Evolutionary conservation across 768 basidiomycete species (phyloP).

Genomic region (Tylopilus sp.): DNA sequence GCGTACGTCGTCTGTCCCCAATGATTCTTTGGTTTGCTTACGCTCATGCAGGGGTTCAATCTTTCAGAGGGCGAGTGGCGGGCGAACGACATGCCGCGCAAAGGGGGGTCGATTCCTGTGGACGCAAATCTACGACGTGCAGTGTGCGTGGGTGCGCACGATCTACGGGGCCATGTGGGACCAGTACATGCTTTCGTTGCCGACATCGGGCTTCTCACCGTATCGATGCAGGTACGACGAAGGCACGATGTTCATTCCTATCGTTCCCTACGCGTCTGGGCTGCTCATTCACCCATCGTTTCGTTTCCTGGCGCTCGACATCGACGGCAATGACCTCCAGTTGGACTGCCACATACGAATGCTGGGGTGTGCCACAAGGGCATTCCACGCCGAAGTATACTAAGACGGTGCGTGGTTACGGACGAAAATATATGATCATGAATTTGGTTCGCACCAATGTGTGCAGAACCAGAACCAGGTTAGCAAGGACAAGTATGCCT

Average conservation of each 20-base stretch:
- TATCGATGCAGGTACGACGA: slow-evolving; percentile 63
- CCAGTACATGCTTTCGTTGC: slow-evolving; percentile 45
- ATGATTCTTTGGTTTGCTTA: neutral
- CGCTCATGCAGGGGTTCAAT: slow-evolving; percentile 55
- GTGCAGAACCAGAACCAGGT: too few species aligned
- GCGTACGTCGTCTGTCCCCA: slow-evolving; percentile 45
- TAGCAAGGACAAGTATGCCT: too few species aligned
- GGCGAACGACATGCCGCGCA: slow-evolving; percentile 67
- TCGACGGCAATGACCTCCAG: slow-evolving; percentile 73
- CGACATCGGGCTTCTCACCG: slow-evolving; percentile 2
- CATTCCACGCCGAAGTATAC: too few species aligned
- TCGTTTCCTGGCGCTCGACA: slow-evolving; percentile 69
- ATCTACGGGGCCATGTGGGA: slow-evolving; percentile 90
- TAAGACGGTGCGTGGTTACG: too few species aligned
- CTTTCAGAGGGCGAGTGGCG: slow-evolving; percentile 67
- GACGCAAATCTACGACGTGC: slow-evolving; percentile 72
- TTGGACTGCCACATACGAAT: slow-evolving; percentile 87
- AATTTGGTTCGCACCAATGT: too few species aligned
- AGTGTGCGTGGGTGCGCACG: slow-evolving; percentile 53
- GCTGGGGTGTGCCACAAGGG: slow-evolving; percentile 68
- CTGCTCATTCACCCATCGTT: slow-evolving; percentile 60
- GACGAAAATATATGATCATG: too few species aligned
- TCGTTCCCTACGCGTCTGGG: slow-evolving; percentile 52
- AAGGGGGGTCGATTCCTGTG: slow-evolving; percentile 78
- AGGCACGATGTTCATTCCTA: slow-evolving; percentile 80